Evolutionary conservation across 495 filamentous ascomycete species (phyloP).

Genomic region (Aspergillus campestris): DNA sequence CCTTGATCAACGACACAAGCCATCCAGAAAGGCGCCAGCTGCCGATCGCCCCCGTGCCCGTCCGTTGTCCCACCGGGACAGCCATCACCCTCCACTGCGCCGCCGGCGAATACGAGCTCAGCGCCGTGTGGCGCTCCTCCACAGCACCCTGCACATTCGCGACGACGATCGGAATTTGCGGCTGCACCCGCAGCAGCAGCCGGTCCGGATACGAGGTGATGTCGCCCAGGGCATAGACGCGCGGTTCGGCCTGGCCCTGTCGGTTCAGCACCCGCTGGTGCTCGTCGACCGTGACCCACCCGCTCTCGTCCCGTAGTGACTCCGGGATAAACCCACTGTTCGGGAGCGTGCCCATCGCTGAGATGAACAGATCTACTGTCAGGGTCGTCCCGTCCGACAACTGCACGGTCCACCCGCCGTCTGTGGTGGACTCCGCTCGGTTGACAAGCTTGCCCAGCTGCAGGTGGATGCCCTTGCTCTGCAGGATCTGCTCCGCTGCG

Average conservation of each 20-base stretch:
- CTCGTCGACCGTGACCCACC: slow-evolving; percentile 49
- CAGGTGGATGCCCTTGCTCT: slow-evolving; percentile 14
- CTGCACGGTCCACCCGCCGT: slow-evolving; percentile 21
- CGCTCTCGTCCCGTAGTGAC: slow-evolving; percentile 37
- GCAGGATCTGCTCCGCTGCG: slow-evolving; percentile 18
- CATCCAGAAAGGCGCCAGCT: slow-evolving; percentile 32
- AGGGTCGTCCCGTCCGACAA: slow-evolving; percentile 35
- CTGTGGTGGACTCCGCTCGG: slow-evolving; percentile 5
- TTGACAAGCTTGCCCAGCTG: slow-evolving; percentile 13
- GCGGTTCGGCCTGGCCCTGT: slow-evolving; percentile 11
- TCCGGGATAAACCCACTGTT: slow-evolving; percentile 53
- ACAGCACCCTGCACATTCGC: slow-evolving; percentile 30
- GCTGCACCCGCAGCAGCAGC: slow-evolving; percentile 17
- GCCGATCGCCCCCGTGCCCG: slow-evolving; percentile 44
- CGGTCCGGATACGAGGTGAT: slow-evolving; percentile 28
- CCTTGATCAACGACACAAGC: slow-evolving; percentile 41
- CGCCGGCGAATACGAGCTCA: not conserved
- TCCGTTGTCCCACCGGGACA: slow-evolving; percentile 36
- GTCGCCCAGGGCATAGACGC: slow-evolving; percentile 31
- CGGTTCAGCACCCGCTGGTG: slow-evolving; percentile 35
- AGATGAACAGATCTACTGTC: slow-evolving; percentile 51
- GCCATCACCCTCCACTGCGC: slow-evolving; percentile 24
- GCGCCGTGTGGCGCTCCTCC: slow-evolving; percentile 14
- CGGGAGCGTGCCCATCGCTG: slow-evolving; percentile 50
- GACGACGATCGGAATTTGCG: slow-evolving; percentile 21